Base-by-base conservation (phyloP, 345 rosid genomes). In the Populus nigra region DNA sequence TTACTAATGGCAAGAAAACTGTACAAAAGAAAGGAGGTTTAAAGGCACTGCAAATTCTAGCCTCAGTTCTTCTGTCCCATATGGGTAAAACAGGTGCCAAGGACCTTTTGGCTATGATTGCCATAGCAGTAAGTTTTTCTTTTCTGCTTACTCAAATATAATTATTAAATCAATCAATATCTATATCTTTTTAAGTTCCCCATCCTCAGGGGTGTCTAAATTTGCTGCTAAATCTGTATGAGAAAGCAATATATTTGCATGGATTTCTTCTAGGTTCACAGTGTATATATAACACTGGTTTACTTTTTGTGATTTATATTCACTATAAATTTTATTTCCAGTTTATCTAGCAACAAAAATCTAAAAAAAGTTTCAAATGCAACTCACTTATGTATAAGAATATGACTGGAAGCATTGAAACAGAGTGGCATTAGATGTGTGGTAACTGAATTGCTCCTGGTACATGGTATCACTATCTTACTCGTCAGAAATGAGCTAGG, bases 81-180 rank as follows among this genome's bases (percentile, higher is more conserved):
- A 93, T 96, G 92, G 99, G 98, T 16, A 88, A 85, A 86, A 86
- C 74, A 76, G 99, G 99, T 76, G 97, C 91, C 70, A 90, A 91
- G 81, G 91, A 93, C 84, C 92, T 96, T 85, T 83, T 93, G 76
- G 85, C 94, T 73, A 78, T 96, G 82, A 84, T 90, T 65, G 94
- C 83, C 76, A 88, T 89, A 29, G 94, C 90, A 89, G 99, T 95
- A 88, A 85, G 94, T 79, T 76, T 75, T 75, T 79, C 27, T 59
- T 73, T 20, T 10, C 8, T 7, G 12, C 66, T 5, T 16, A 20
- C 49, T 74, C 38, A 57, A 43, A 62, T 69, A 43, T 47, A 33
- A 63, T 25, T 53, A 22, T n/a, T 59, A n/a, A 59, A 59, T 59
- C 29, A 27, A 9, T 59, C 25, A 23, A 43, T 43, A 43, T 43